phyloP scores from a whole-genome alignment of 2,329 filamentous ascomycete genomes.

The Neonectria faginata region DNA sequence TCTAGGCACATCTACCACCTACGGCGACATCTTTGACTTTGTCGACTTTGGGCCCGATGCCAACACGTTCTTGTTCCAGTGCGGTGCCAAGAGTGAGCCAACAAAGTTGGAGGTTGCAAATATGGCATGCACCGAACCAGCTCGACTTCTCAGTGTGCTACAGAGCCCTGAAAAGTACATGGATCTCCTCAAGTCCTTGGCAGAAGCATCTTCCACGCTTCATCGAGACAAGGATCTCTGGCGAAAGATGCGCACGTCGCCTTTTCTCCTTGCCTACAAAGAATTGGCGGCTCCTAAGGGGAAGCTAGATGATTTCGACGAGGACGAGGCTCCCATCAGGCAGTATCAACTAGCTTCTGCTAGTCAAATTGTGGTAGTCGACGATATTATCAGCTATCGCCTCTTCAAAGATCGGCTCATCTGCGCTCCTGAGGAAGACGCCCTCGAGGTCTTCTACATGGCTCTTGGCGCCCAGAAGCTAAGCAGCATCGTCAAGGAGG shows the following conservation, averaged over 20 bases:
- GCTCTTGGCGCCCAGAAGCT: conserved; percentile 82
- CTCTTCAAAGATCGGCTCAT: conserved; percentile 88
- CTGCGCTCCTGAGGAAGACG: conserved; percentile 90
- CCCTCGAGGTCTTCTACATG: conserved; percentile 85
- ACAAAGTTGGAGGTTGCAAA: conserved; percentile 86
- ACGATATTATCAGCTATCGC: conserved; percentile 90
- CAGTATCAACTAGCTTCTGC: conserved; percentile 84
- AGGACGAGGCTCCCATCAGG: conserved; percentile 74
- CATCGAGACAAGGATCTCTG: conserved; percentile 85
- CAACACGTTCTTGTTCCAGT: conserved; percentile 88
- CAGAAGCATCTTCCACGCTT: conserved; percentile 75
- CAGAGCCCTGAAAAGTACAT: conserved; percentile 89
- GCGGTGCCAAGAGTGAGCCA: conserved; percentile 91
- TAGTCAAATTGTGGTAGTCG: conserved; percentile 79
- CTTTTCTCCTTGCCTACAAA: conserved; percentile 85
- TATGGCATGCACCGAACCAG: conserved; percentile 86
- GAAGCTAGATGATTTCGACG: conserved; percentile 64
- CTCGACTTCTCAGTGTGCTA: conserved; percentile 81
- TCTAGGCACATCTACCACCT: conserved; percentile 76
- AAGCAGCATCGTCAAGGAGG: conserved; percentile 81
- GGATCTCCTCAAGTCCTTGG: conserved; percentile 81
- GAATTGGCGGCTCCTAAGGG: conserved; percentile 69
- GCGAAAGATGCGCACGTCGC: conserved; percentile 77
- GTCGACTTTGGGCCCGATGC: conserved; percentile 91
- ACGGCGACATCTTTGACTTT: conserved; percentile 95